A percentile compares a stretch with the other conserved stretches of the same genome.
Conservation (phyloP, 805 yeast species). For the Wickerhamomyces canadensis region DNA sequence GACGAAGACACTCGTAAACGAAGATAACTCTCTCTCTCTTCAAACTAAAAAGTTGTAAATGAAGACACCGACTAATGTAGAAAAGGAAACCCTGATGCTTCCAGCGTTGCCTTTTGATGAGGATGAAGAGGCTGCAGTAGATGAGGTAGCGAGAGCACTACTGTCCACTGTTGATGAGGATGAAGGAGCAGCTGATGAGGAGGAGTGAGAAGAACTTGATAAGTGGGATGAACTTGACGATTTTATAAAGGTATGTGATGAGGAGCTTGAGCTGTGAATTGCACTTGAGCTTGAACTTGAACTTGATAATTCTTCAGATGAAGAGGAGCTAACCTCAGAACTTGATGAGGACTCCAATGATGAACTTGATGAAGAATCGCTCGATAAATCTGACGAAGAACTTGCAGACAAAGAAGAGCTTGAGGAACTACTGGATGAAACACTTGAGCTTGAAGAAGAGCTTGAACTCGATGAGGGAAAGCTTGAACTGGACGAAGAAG, state of each 20-base stretch:
- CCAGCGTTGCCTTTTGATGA: neutral
- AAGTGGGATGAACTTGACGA: too few species aligned
- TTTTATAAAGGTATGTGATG: too few species aligned
- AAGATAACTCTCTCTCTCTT: too few species aligned
- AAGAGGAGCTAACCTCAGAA: too few species aligned
- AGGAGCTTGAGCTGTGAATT: too few species aligned
- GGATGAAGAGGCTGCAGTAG: neutral
- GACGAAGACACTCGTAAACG: neutral
- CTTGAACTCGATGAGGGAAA: conserved; percentile 16
- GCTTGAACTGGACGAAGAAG: neutral
- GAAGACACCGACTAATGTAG: neutral
- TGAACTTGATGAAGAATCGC: too few species aligned
- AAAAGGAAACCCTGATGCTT: neutral
- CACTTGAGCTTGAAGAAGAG: conserved; percentile 15
- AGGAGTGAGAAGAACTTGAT: too few species aligned
- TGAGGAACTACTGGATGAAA: neutral
- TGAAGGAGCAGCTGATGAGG: neutral
- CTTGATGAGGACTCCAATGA: too few species aligned
- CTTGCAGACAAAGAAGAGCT: neutral
- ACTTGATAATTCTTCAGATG: too few species aligned
- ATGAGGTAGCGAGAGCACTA: neutral
- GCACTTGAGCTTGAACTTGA: too few species aligned
- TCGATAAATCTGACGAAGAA: too few species aligned
- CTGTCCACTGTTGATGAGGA: neutral
- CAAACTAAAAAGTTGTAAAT: neutral